Evolutionary conservation across 129 eudicot genomes (phyloP), one percentile per base, ranked within the genome.

Genomic region (Helianthus tuberosus): DNA sequence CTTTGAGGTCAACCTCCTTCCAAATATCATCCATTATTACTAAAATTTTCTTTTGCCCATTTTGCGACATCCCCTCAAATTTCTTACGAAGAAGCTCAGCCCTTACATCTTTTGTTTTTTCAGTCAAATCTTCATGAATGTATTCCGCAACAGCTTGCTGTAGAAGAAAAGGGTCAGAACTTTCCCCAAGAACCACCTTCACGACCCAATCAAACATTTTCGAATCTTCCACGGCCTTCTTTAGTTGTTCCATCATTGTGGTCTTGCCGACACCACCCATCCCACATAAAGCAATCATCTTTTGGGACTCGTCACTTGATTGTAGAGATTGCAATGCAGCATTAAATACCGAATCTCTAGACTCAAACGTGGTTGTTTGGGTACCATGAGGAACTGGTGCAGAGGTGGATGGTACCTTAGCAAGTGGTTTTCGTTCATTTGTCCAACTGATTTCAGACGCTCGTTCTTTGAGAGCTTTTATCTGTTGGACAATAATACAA

Each of bases 11-110:
- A 0, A 70, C 1, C 20, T 16, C 52, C 0, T 17, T 38, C 75
- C 75, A 71, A 11, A 71, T 36, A 71, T 71, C 75, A 71, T 71
- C 75, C 64, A 71, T 16, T 71, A 54, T 15, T 69, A 69, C 49
- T 32, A 69, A 51, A 10, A 32, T 11, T 9, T 69, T 69, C 61
- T 52, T 52, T 25, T 64, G 11, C 5, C 64, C 64, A 9, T 69
- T 0, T 51, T 32, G 12, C 36, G 52, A 15, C 50, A 10, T 52
- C 64, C 0, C 3, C 11, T 0, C 4, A 53, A 70, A 70, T 4
- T 0, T 70, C 2, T 5, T 53, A 32, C 36, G 1, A 35, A 70
- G 75, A 54, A 39, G 75, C 0, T 71, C 75, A 38, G 75, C 75
- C 66, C 75, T 71, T 71, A 53, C 75, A 16, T 16, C 75, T 41